Percentiles rank a stretch among this genome's conserved stretches.
These are phyloP conservation scores for Helminthosporium solani DNA, from an alignment of 2,329 filamentous ascomycete species.

Conservation along the genomic window DNA sequence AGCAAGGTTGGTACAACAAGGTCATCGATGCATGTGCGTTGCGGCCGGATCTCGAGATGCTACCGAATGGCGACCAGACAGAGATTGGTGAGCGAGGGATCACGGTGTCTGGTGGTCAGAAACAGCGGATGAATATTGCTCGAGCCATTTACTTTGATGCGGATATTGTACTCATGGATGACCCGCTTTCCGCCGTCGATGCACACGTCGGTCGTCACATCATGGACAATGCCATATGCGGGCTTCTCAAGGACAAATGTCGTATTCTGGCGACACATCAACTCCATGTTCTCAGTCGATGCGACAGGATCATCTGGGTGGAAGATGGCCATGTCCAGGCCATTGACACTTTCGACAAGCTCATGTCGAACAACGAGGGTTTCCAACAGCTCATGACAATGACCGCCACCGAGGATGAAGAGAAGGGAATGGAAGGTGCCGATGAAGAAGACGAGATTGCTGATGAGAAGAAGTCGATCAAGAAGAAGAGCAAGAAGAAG, in stretches of 20 bases:
- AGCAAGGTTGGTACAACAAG: conserved; percentile 75
- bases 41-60: conserved; percentile 82
- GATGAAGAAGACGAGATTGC: conserved; percentile 53
- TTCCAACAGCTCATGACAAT: conserved; percentile 84
- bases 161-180: conserved; percentile 64
- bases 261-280: conserved; percentile 93
- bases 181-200: conserved; percentile 60
- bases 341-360: conserved; percentile 83
- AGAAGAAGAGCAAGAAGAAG: conserved; percentile 54
- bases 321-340: conserved; percentile 81
- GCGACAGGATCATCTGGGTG: conserved; percentile 92
- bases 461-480: conserved; percentile 59
- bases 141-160: conserved; percentile 68
- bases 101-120: conserved; percentile 92
- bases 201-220: conserved; percentile 67
- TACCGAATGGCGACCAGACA: conserved; percentile 84
- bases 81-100: conserved; percentile 96
- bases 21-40: conserved; percentile 88
- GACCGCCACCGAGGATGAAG: conserved; percentile 63
- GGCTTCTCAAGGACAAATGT: conserved; percentile 84
- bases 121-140: conserved; percentile 92
- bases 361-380: conserved; percentile 74
- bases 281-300: conserved; percentile 85
- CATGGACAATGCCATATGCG: conserved; percentile 92
- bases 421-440: conserved; percentile 51